A percentile compares a stretch with the other conserved stretches of the same genome.
These are phyloP conservation scores for Fagus crenata DNA, from an alignment of 306 rosid species.

Conservation along the genomic window DNA sequence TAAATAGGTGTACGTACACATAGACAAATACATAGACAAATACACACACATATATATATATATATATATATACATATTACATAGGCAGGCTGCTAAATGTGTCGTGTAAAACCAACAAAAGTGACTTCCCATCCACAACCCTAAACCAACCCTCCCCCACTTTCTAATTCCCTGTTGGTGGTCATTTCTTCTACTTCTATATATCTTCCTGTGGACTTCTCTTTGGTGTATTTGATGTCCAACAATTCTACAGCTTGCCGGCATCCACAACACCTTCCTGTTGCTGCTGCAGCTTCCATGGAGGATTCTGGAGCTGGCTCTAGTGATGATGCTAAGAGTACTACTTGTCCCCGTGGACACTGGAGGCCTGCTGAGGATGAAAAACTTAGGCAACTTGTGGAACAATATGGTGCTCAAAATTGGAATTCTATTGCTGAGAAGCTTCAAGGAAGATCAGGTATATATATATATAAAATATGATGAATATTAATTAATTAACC, in stretches of 20 bases:
- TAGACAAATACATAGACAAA: no score
- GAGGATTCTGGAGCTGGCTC: constrained; percentile 51
- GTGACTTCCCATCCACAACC: constrained; percentile 98
- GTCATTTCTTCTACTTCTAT: constrained; percentile 22
- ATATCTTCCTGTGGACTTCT: constrained; percentile 52
- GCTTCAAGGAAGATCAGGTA: constrained; percentile 98
- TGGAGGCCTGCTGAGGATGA: constrained; percentile 95
- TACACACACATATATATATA: no score
- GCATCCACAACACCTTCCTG: constrained; percentile 13
- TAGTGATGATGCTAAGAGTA: constrained; percentile 45
- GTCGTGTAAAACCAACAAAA: constrained; percentile 99
- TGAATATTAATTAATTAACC: background rate
- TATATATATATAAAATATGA: no score
- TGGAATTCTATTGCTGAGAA: constrained; percentile 96
- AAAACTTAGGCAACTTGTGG: constrained; percentile 71
- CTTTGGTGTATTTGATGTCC: constrained; percentile 37
- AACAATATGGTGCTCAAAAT: constrained; percentile 85
- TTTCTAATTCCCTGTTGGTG: constrained; percentile 30
- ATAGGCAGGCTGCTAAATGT: constrained; percentile 36
- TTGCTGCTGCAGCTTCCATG: constrained; percentile 33
- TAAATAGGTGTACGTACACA: background rate
- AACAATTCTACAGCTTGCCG: constrained; percentile 26
- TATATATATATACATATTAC: constrained; percentile 14
- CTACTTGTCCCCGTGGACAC: constrained; percentile 74
- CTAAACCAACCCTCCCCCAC: constrained; percentile 80